Conservation (phyloP, 768 basidiomycete genomes). For the Suillus americanus region DNA sequence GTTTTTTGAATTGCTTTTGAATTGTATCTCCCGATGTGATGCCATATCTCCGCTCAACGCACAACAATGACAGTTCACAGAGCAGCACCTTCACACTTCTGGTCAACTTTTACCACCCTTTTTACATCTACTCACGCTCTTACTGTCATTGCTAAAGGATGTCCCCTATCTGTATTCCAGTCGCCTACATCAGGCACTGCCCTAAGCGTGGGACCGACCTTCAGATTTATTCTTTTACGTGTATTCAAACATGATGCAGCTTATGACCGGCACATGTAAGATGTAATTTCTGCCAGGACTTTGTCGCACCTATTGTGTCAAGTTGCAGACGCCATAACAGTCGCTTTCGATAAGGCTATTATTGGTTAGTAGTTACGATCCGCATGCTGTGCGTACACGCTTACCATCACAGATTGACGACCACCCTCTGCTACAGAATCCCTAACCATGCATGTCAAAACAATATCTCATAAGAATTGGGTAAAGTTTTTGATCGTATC, state of each 20-base stretch:
- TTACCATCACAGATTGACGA: background rate
- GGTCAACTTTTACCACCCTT: background rate
- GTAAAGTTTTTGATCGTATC: background rate
- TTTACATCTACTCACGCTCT: background rate
- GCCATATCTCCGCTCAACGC: slow-evolving; percentile 57
- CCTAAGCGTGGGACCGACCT: too few relatives aligned
- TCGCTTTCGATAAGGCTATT: background rate
- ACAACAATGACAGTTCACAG: slow-evolving; percentile 4
- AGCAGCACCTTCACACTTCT: background rate
- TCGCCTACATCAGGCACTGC: background rate
- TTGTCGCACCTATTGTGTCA: background rate
- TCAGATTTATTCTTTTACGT: background rate
- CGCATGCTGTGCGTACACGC: background rate
- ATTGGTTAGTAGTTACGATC: background rate
- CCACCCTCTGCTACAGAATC: background rate
- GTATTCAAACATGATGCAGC: background rate
- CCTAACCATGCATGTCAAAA: background rate
- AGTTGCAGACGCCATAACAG: background rate
- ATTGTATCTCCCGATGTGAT: slow-evolving; percentile 60
- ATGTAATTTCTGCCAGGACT: background rate
- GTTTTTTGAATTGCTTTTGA: slow-evolving; percentile 68
- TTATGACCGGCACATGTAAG: background rate
- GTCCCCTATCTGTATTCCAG: background rate
- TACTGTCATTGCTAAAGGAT: background rate
- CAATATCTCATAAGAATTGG: background rate